phyloP scores from a whole-genome alignment of 1,284 basidiomycete species.

The Laetiporus sulphureus region DNA sequence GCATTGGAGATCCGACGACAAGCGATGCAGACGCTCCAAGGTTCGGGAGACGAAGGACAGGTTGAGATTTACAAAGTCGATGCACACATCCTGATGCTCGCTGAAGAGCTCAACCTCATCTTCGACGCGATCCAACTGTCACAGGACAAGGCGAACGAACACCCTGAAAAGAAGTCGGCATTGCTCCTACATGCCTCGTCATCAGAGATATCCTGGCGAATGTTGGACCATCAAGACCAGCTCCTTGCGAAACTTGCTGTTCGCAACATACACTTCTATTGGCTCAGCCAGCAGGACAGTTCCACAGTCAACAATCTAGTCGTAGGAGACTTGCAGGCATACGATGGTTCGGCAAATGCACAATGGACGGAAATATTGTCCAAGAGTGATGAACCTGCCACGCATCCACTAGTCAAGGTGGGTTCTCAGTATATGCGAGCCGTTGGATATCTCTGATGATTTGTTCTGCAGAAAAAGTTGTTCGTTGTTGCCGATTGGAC shows the following conservation, averaged over 20 bases:
- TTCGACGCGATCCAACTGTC: constrained; percentile 87
- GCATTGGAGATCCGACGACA: constrained; percentile 57
- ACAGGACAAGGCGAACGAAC: constrained; percentile 69
- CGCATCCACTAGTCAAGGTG: constrained; percentile 65
- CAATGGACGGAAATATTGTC: constrained; percentile 87
- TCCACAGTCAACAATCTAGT: constrained; percentile 78
- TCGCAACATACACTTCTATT: constrained; percentile 74
- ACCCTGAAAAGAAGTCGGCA: constrained; percentile 74
- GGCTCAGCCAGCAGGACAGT: constrained; percentile 86
- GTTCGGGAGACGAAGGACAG: constrained; percentile 38
- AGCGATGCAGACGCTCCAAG: constrained; percentile 34
- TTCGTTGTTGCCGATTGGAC: constrained; percentile 76
- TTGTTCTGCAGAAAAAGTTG: constrained; percentile 41
- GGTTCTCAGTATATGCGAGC: constrained; percentile 10
- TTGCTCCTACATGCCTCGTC: constrained; percentile 80
- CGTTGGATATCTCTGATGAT: constrained; percentile 1
- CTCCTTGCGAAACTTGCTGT: constrained; percentile 86
- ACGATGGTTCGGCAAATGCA: constrained; percentile 83
- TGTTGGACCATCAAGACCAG: constrained; percentile 74
- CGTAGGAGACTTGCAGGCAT: constrained; percentile 77
- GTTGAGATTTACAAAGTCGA: constrained; percentile 65
- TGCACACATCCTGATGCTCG: constrained; percentile 69
- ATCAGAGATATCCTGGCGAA: constrained; percentile 89
- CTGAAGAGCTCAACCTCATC: constrained; percentile 80
- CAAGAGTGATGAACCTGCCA: constrained; percentile 62